Evolutionary conservation across 2,329 filamentous ascomycete species (phyloP), one percentile per base, ranked within the genome.

Genomic region (Talaromyces verruculosus): DNA sequence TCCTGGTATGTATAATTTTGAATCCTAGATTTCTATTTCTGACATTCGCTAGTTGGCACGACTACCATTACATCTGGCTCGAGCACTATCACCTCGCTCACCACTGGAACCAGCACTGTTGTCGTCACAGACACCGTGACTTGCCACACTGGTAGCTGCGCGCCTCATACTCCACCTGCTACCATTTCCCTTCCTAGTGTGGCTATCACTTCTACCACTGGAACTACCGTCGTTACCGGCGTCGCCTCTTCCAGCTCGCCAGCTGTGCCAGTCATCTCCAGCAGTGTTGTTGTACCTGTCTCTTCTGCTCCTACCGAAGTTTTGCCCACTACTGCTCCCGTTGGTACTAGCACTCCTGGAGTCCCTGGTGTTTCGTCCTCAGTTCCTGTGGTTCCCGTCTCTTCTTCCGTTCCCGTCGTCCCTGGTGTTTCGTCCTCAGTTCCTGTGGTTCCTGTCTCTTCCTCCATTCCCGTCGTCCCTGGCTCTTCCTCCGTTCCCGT

Each of bases 71-170:
- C 57, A 35, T 63, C 59, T 19, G 66, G 66, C 35, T 62, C 66
- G 3, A 28, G 49, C n/a, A 65, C 63, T 15, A 37, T 60, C 30
- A 67, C 66, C 35, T 47, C 49, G 5, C 59, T 64, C 19, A 53
- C 57, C 7, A 67, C 63, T 51, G 63, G 59, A 45, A 67, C 66
- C 1, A 65, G 39, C 58, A 63, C 51, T 5, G 37, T 65, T 30
- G 53, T 61, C 5, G 49, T 65, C 3, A 65, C 63, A 22, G 63
- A 65, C 45, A 61, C 58, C 30, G 66, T 67, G 63, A 67, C 66
- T 19, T 67, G 66, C 41, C 58, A 60, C 58, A 66, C 63, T 39
- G 63, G 63, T 7, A 41, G 39, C 15, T 66, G 63, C 61, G 30
- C 63, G 2, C 53, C 61, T 30, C 60, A 66, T 17, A 66, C 61